Percentiles rank a stretch among this genome's conserved stretches.
Conservation (phyloP, 2,329 filamentous ascomycete species). For the Purpureocillium lavendulum region DNA sequence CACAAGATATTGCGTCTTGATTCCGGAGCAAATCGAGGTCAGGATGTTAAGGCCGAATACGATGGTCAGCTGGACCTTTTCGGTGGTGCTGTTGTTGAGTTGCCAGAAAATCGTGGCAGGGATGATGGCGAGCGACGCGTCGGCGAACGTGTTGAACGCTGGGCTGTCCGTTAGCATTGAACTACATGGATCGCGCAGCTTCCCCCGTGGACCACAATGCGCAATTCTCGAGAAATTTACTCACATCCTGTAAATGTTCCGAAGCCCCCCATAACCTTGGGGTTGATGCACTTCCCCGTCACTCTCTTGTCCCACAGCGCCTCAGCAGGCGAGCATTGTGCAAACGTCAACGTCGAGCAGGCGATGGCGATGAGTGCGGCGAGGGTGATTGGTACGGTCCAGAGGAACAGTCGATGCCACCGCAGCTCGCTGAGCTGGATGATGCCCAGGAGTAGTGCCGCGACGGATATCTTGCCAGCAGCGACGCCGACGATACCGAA, state of each 20-base stretch:
- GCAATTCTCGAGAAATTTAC: too few relatives aligned
- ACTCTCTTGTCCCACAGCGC: conserved; percentile 12
- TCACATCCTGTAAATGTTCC: conserved; percentile 12
- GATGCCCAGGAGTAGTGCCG: conserved; percentile 12
- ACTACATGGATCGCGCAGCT: too few relatives aligned
- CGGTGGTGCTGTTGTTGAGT: conserved; percentile 68
- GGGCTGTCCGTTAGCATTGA: background rate
- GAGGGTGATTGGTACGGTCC: conserved; percentile 10
- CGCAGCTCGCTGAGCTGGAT: conserved; percentile 10
- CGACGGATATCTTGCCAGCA: conserved; percentile 12
- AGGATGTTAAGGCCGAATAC: conserved; percentile 14
- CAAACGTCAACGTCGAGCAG: conserved; percentile 11
- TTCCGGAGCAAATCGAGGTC: conserved; percentile 14
- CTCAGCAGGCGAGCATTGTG: conserved; percentile 11
- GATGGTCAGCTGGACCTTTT: conserved; percentile 56
- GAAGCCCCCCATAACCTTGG: conserved; percentile 10
- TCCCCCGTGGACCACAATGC: too few relatives aligned
- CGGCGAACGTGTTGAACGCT: conserved; percentile 14
- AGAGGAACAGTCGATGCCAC: conserved; percentile 12
- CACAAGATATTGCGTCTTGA: conserved; percentile 14
- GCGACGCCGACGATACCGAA: conserved; percentile 13
- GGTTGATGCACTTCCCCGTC: conserved; percentile 9
- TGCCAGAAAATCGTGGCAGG: conserved; percentile 47
- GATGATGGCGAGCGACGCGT: conserved; percentile 13
- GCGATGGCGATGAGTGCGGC: conserved; percentile 10